A percentile compares a stretch with the other conserved stretches of the same genome.
Conservation (phyloP, 331 rosid species). For the Saraca asoca region DNA sequence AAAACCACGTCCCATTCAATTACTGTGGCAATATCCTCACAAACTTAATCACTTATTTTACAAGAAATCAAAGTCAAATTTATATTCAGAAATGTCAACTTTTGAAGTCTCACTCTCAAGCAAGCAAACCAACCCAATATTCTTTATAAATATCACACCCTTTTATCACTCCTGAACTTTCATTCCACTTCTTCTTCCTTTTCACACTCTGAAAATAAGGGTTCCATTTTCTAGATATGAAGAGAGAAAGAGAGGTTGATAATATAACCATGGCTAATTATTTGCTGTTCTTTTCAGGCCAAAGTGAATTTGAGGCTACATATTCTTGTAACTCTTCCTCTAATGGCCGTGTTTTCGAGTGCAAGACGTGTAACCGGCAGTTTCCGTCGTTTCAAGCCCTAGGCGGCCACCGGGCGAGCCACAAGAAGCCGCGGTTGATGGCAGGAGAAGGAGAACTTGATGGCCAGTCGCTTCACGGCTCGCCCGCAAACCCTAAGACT, state of each 20-base stretch:
- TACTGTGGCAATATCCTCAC: slow-evolving; percentile 18
- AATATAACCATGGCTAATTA: slow-evolving; percentile 72
- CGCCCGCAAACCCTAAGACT: slow-evolving; percentile 66
- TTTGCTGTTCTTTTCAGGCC: slow-evolving; percentile 78
- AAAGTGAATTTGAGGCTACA: slow-evolving; percentile 29
- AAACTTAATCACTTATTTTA: slow-evolving; percentile 32
- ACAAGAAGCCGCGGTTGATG: slow-evolving; percentile 72
- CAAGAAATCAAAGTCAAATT: slow-evolving; percentile 37
- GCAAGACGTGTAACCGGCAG: slow-evolving; percentile 81
- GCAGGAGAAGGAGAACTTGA: slow-evolving; percentile 25
- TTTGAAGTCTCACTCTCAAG: slow-evolving; percentile 23
- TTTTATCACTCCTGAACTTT: slow-evolving; percentile 34
- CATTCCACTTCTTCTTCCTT: slow-evolving; percentile 24
- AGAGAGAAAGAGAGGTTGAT: slow-evolving; percentile 74
- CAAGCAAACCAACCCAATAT: not conserved
- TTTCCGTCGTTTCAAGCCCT: slow-evolving; percentile 89
- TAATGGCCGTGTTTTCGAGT: slow-evolving; percentile 72
- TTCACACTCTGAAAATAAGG: slow-evolving; percentile 8
- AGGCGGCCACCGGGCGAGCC: slow-evolving; percentile 97
- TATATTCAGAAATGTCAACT: slow-evolving; percentile 27
- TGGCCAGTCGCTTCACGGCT: slow-evolving; percentile 36
- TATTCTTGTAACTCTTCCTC: slow-evolving; percentile 6
- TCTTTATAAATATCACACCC: slow-evolving; percentile 48
- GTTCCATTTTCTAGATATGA: slow-evolving; percentile 43
- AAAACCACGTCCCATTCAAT: not conserved